A percentile compares a stretch with the other conserved stretches of the same genome.
Evolutionary conservation across 768 basidiomycete species (phyloP).

Genomic region (Mycena haematopus): DNA sequence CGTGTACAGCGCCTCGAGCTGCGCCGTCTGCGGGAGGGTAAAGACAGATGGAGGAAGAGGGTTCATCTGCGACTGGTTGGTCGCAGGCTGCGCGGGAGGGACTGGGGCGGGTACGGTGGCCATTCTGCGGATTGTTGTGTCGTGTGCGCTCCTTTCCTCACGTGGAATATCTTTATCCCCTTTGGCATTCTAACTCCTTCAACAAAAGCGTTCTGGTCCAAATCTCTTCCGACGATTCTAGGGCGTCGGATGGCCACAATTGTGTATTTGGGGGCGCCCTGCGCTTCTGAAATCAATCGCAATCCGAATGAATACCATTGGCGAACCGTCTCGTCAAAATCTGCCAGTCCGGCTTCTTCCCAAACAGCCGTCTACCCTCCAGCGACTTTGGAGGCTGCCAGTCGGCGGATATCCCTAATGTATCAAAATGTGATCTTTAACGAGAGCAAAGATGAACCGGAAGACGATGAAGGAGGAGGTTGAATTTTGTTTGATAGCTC

Average conservation of each 20-base stretch:
- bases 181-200: too few species aligned
- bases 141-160: too few species aligned
- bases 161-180: too few species aligned
- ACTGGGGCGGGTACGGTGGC: slow-evolving; percentile 28
- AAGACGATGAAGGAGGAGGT: slow-evolving; percentile 31
- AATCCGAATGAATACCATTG: slow-evolving; percentile 31
- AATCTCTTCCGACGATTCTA: too few species aligned
- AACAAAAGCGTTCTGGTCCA: too few species aligned
- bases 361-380: slow-evolving; percentile 48
- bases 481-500: slow-evolving; percentile 1
- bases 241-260: slow-evolving; percentile 25
- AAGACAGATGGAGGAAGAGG: slow-evolving; percentile 82
- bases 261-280: slow-evolving; percentile 29
- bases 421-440: slow-evolving; percentile 79
- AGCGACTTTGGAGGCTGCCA: slow-evolving; percentile 69
- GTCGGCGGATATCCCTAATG: slow-evolving; percentile 68
- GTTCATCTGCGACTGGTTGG: slow-evolving; percentile 45
- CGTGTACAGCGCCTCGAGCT: slow-evolving; percentile 94
- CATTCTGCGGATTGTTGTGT: slow-evolving; percentile 1
- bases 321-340: slow-evolving; percentile 33
- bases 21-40: slow-evolving; percentile 87
- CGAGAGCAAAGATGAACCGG: slow-evolving; percentile 45
- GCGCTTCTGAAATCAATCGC: slow-evolving; percentile 23
- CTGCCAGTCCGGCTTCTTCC: slow-evolving; percentile 8
- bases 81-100: slow-evolving; percentile 44